These are phyloP conservation scores for Zygosaccharomyces pseudobailii DNA, from an alignment of 1,139 yeast genomes.

Conservation along the genomic window DNA sequence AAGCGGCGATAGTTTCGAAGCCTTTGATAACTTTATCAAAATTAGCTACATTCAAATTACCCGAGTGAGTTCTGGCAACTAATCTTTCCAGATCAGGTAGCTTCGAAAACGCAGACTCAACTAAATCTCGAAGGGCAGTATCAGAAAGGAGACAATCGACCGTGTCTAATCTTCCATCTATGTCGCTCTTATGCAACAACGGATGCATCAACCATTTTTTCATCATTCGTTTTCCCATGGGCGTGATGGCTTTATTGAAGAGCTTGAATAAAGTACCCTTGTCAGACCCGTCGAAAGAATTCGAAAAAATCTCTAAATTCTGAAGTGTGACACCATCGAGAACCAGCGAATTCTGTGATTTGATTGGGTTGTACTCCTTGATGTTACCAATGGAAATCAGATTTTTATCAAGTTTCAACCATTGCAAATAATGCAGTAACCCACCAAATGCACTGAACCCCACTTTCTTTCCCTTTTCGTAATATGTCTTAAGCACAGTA, in stretches of 20 bases:
- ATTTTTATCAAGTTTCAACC: conserved; percentile 69
- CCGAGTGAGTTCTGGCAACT: conserved; percentile 81
- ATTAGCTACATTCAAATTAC: conserved; percentile 72
- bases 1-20: conserved; percentile 53
- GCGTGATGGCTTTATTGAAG: conserved; percentile 76
- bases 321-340: conserved; percentile 90
- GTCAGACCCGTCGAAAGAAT: conserved; percentile 84
- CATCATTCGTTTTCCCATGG: conserved; percentile 86
- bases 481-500: conserved; percentile 43
- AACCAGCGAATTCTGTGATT: conserved; percentile 59
- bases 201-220: conserved; percentile 91
- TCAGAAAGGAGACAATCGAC: conserved; percentile 68
- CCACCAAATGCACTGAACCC: conserved; percentile 90
- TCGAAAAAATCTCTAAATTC: conserved; percentile 82
- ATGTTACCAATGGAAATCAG: conserved; percentile 80
- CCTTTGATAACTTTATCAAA: conserved; percentile 81
- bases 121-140: conserved; percentile 48
- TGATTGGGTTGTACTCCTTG: conserved; percentile 62
- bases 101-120: conserved; percentile 55
- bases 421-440: conserved; percentile 67
- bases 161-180: conserved; percentile 73
- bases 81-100: conserved; percentile 89
- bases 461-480: conserved; percentile 45
- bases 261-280: conserved; percentile 82
- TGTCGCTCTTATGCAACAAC: conserved; percentile 52